These are phyloP conservation scores for Termitomyces sp. DNA, from an alignment of 1,284 basidiomycete genomes.

Conservation along the genomic window DNA sequence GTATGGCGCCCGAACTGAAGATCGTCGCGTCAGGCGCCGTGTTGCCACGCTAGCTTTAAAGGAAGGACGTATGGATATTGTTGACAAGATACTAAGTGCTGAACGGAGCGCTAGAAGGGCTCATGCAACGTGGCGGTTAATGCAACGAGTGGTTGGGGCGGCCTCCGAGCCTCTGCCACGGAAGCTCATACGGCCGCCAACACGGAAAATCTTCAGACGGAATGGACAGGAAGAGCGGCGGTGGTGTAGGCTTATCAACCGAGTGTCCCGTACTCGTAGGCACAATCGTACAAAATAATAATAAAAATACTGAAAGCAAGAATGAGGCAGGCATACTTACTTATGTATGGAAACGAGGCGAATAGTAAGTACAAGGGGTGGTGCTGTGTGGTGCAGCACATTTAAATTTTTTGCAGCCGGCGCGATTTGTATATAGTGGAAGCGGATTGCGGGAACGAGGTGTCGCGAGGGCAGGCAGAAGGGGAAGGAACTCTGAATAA, in stretches of 20 bases:
- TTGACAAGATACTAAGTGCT: conserved; percentile 30
- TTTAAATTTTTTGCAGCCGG: background rate
- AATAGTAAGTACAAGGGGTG: background rate
- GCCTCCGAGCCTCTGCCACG: conserved; percentile 12
- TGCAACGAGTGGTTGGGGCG: conserved; percentile 25
- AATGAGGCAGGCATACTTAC: conserved; percentile 7
- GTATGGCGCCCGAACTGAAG: conserved; percentile 53
- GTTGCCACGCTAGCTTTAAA: conserved; percentile 53
- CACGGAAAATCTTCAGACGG: conserved; percentile 22
- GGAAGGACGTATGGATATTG: conserved; percentile 53
- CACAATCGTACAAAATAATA: conserved; percentile 16
- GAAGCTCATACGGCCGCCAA: conserved; percentile 19
- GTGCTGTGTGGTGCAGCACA: background rate
- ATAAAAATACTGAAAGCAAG: conserved; percentile 5
- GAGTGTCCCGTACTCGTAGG: conserved; percentile 16
- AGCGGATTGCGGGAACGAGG: background rate
- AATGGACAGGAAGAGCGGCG: conserved; percentile 30
- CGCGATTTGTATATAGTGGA: background rate
- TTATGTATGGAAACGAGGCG: background rate
- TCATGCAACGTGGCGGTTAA: conserved; percentile 21
- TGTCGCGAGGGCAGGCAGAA: background rate
- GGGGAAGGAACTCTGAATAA: conserved; percentile 6
- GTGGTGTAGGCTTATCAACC: conserved; percentile 28
- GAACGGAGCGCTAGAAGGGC: conserved; percentile 24
- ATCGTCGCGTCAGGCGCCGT: conserved; percentile 54